Base-by-base conservation (phyloP, 2,329 filamentous ascomycete species). In the Hypoxylon sp. region DNA sequence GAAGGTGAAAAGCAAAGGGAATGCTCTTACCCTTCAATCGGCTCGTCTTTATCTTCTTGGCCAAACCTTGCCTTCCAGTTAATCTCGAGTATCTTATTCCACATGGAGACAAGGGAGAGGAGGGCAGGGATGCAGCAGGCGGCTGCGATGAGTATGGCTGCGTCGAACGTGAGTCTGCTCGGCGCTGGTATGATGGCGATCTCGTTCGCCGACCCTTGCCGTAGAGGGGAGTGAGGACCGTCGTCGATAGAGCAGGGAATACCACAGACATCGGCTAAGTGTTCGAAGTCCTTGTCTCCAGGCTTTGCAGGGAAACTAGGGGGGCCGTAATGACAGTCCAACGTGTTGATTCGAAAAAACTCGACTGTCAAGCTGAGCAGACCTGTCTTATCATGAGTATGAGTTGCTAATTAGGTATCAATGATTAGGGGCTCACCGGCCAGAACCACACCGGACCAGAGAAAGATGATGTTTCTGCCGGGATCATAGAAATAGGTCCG, bases 51-150 rank as follows among this genome's bases (percentile, higher is more conserved):
- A 7, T 70, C 63, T 11, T 20, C 46, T 24, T 72, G 64, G 1
- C 75, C 75, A 33, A 77, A 79, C 0, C 74, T 72, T 35, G 71
- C 75, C 60, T 78, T 83, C 83, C 83, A 87, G 56, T 88, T 88
- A 46, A 81, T 79, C 58, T 87, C 80, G 1, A 87, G 70, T 3
- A 89, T 87, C 65, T 86, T 88, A 60, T 84, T 82, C 81, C 83
- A 85, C 72, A 85, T 88, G 0, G 81, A 85, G 0, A 84, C 75
- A 7, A 88, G 72, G 7, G 83, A 86, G 0, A 89, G 72, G 8
- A 89, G 80, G 1, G 86, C 84, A 0, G 86, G 85, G 2, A 90
- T 81, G 55, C 85, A 89, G 58, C 85, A 88, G 1, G 83, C 87
- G 1, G 86, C 85, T 0, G 84, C 81, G 1, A 89, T 74, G 2